Evolutionary conservation across 371 early-diverging fungal genomes (phyloP), one percentile per base, ranked within the genome.

Genomic region (Circinella umbellata): DNA sequence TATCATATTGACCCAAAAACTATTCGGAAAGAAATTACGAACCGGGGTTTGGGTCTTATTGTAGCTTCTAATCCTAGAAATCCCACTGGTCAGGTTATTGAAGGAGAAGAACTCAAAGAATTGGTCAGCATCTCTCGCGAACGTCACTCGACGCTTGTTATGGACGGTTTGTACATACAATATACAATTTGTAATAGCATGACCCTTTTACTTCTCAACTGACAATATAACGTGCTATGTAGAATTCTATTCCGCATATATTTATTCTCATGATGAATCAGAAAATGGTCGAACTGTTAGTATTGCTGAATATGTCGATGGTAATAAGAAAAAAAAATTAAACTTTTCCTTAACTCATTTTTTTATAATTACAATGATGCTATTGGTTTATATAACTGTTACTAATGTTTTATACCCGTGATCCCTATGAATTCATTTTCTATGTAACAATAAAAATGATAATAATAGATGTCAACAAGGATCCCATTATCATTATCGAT

Each of bases 201-300:
- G 62, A 61, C 42, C 17, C 8, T 11, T 42, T 42, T 42, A 6
- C 9, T 42, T 42, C 42, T 42, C 62, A 62, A 62, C 62, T 62
- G 62, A 62, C 62, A 46, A 20, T 17, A 9, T 6, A 42, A 11
- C 46, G 15, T 18, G 20, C 6, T n/a, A 53, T 14, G n/a, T 60
- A 70, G 70, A 84, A 65, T 85, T 85, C 72, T 85, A 85, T 63
- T 80, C 81, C 14, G 75, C 79, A 1, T 85, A 85, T 57, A 82
- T 85, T 46, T 85, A 85, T 65, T 68, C 76, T 4, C 76, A 79
- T 65, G 76, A 74, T 15, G 74, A 79, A 11, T 67, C 75, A 2
- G 66, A 75, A 47, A 73, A 77, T 59, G 86, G 86, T 18, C 66
- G 76, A 27, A 76, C 78, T 10, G 77, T 82, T 63, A 80, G 80